These are phyloP conservation scores for Ophiostoma ips DNA, from an alignment of 2,329 filamentous ascomycete genomes.

Conservation along the genomic window DNA sequence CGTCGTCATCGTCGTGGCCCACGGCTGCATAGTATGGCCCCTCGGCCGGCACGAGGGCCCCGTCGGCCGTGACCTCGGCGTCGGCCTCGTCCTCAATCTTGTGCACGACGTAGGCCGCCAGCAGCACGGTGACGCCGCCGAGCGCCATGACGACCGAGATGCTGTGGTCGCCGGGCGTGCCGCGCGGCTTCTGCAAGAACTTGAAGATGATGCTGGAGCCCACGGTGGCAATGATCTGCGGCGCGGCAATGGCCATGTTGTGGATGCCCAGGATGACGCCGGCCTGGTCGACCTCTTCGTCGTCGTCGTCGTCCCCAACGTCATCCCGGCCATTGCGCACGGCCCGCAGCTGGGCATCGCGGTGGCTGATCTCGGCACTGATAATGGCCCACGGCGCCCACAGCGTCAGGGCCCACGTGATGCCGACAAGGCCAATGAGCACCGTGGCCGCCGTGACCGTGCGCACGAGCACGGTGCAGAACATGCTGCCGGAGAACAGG, in stretches of 20 bases:
- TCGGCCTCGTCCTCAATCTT: conserved; percentile 48
- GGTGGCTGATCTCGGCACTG: conserved; percentile 75
- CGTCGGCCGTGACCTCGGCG: conserved; percentile 31
- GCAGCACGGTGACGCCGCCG: conserved; percentile 63
- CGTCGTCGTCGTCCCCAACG: conserved; percentile 18
- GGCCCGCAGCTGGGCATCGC: conserved; percentile 42
- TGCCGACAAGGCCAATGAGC: conserved; percentile 67
- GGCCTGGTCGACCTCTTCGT: conserved; percentile 55
- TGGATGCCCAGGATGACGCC: conserved; percentile 89
- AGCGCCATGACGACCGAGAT: conserved; percentile 77
- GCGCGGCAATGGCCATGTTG: conserved; percentile 85
- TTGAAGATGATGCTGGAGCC: conserved; percentile 75
- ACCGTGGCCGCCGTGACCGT: conserved; percentile 58
- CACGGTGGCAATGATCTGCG: conserved; percentile 81
- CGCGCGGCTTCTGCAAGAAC: conserved; percentile 73
- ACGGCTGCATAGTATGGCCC: conserved; percentile 19
- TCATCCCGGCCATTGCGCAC: background rate
- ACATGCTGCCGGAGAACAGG: conserved; percentile 72
- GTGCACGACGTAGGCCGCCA: conserved; percentile 60
- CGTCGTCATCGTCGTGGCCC: background rate
- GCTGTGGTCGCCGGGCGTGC: conserved; percentile 70
- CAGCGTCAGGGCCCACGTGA: conserved; percentile 83
- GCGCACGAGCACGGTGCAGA: conserved; percentile 65
- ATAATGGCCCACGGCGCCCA: conserved; percentile 97
- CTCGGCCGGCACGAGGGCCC: conserved; percentile 26